phyloP scores from a whole-genome alignment of 208 protist genomes.

The Acanthamoeba triangularis region DNA sequence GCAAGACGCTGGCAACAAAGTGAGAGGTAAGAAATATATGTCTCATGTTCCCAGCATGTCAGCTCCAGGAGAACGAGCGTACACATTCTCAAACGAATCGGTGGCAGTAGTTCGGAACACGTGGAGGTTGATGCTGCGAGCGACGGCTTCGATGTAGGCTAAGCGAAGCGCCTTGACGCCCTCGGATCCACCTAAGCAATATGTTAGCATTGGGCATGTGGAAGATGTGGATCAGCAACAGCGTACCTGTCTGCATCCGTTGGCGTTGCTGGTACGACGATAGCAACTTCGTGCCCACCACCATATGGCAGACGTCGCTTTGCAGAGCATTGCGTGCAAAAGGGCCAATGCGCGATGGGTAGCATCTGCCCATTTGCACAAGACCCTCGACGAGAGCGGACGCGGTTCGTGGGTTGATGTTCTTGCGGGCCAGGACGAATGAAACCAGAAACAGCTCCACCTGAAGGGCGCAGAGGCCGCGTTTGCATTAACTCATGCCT shows the following conservation, averaged over 20 bases:
- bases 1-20: neutral
- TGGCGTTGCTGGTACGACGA: neutral
- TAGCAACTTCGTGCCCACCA: neutral
- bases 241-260: neutral
- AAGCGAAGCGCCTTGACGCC: neutral
- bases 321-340: neutral
- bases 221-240: neutral
- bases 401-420: neutral
- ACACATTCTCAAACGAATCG: neutral
- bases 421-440: neutral
- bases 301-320: neutral
- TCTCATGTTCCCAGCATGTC: too few relatives aligned
- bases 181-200: neutral
- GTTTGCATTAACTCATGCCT: neutral
- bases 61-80: neutral
- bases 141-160: neutral
- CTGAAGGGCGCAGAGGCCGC: neutral
- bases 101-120: neutral
- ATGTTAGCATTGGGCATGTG: neutral
- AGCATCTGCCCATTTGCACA: neutral
- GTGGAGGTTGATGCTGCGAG: neutral
- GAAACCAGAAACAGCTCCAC: neutral
- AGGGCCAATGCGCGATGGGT: neutral
- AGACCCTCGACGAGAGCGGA: neutral
- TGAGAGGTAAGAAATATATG: too few relatives aligned